A percentile compares a stretch with the other conserved stretches of the same genome.
phyloP scores from a whole-genome alignment of 2,329 filamentous ascomycete genomes.

The Arachnomyces sp. region DNA sequence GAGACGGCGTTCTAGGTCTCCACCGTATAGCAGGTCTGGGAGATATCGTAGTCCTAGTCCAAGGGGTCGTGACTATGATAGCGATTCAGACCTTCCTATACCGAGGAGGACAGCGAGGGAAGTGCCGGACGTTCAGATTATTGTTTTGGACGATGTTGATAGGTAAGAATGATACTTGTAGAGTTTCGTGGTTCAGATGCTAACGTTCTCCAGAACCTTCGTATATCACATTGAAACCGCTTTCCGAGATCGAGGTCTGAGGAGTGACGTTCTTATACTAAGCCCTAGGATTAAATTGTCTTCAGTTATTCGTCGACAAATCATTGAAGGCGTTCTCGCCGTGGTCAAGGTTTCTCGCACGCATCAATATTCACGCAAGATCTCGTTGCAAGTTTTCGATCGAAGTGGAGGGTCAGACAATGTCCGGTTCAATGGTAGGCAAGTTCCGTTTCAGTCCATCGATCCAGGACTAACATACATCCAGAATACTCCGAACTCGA shows the following conservation, averaged over 20 bases:
- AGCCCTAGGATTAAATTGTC: constrained; percentile 67
- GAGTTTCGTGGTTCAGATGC: constrained; percentile 8
- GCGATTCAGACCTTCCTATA: constrained; percentile 58
- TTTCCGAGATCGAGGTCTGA: constrained; percentile 63
- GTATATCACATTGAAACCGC: constrained; percentile 71
- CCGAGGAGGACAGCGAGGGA: constrained; percentile 64
- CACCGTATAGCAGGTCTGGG: constrained; percentile 50
- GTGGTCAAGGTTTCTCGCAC: constrained; percentile 67
- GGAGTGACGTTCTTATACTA: constrained; percentile 70
- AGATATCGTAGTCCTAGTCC: constrained; percentile 64
- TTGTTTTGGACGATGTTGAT: constrained; percentile 69
- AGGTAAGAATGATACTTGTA: constrained; percentile 28
- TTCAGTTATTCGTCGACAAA: constrained; percentile 73
- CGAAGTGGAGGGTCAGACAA: constrained; percentile 64
- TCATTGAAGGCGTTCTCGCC: constrained; percentile 79
- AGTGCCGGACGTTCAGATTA: constrained; percentile 82
- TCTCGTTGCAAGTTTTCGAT: constrained; percentile 79
- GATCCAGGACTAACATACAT: constrained; percentile 13
- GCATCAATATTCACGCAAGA: constrained; percentile 62
- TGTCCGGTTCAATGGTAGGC: constrained; percentile 64
- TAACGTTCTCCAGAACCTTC: constrained; percentile 52
- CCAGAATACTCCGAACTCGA: constrained; percentile 75
- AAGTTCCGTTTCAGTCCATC: constrained; percentile 1
- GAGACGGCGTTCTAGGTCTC: constrained; percentile 62
- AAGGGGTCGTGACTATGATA: constrained; percentile 41